These are phyloP conservation scores for Pleurotus cornucopiae DNA, from an alignment of 768 basidiomycete species.

Conservation along the genomic window DNA sequence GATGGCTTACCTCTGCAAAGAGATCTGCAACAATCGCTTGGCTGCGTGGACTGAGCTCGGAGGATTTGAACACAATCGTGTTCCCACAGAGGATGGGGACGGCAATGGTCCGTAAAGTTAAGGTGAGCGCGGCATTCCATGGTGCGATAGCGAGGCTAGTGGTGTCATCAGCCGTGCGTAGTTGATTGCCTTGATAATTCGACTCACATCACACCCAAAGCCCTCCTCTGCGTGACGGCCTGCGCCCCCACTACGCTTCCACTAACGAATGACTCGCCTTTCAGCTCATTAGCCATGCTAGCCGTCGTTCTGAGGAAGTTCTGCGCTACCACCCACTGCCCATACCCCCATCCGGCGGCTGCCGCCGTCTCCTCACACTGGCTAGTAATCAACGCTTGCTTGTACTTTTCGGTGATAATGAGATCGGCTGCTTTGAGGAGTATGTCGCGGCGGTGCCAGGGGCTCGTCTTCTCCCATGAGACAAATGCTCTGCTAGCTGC, in stretches of 20 bases:
- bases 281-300: slow-evolving; percentile 29
- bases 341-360: slow-evolving; percentile 14
- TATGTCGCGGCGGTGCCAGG: slow-evolving; percentile 35
- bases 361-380: slow-evolving; percentile 37
- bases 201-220: slow-evolving; percentile 50
- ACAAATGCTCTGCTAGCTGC: slow-evolving; percentile 42
- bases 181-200: too few relatives aligned
- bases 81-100: slow-evolving; percentile 52
- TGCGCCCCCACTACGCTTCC: slow-evolving; percentile 35
- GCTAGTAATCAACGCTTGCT: slow-evolving; percentile 25
- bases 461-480: slow-evolving; percentile 38
- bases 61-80: slow-evolving; percentile 49
- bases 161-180: background rate
- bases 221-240: slow-evolving; percentile 39
- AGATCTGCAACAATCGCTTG: slow-evolving; percentile 42
- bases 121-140: slow-evolving; percentile 49
- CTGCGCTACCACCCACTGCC: slow-evolving; percentile 20
- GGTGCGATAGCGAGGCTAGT: slow-evolving; percentile 47
- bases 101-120: slow-evolving; percentile 42
- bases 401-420: slow-evolving; percentile 36
- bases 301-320: slow-evolving; percentile 27
- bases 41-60: slow-evolving; percentile 44
- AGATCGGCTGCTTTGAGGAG: slow-evolving; percentile 47
- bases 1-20: slow-evolving; percentile 30
- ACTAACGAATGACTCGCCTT: slow-evolving; percentile 41